A percentile compares a stretch with the other conserved stretches of the same genome.
phyloP scores from a whole-genome alignment of 2,329 filamentous ascomycete genomes.

The Cladophialophora psammophila region DNA sequence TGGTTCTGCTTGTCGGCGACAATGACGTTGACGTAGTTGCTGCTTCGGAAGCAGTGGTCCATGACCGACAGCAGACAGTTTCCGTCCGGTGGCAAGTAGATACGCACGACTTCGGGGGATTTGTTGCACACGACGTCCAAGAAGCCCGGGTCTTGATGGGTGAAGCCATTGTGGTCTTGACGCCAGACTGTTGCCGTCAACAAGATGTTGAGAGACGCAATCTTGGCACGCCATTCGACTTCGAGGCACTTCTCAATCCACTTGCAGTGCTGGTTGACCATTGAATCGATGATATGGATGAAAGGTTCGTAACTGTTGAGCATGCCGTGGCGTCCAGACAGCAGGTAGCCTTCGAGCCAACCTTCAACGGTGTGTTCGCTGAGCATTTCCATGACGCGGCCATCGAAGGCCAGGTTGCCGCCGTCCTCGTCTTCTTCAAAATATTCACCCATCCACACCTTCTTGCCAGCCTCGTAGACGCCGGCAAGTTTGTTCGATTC shows the following conservation, averaged over 20 bases:
- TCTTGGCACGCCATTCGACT: slow-evolving; percentile 76
- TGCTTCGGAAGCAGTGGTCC: slow-evolving; percentile 75
- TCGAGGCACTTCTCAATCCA: slow-evolving; percentile 85
- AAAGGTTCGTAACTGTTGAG: slow-evolving; percentile 85
- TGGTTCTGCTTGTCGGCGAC: slow-evolving; percentile 83
- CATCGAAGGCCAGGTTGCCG: slow-evolving; percentile 72
- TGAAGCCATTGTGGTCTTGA: slow-evolving; percentile 85
- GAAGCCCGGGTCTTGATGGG: slow-evolving; percentile 81
- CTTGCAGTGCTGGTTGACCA: slow-evolving; percentile 87
- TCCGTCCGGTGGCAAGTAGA: slow-evolving; percentile 80
- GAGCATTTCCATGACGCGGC: slow-evolving; percentile 84
- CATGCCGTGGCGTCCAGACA: slow-evolving; percentile 76
- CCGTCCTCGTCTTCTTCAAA: slow-evolving; percentile 78
- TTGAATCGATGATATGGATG: slow-evolving; percentile 82
- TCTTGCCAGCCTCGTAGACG: slow-evolving; percentile 77
- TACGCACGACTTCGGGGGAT: slow-evolving; percentile 78
- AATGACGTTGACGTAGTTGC: slow-evolving; percentile 82
- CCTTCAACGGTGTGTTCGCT: slow-evolving; percentile 81
- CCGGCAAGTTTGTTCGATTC: slow-evolving; percentile 78
- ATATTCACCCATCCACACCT: slow-evolving; percentile 81
- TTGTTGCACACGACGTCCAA: slow-evolving; percentile 82
- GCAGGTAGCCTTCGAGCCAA: slow-evolving; percentile 80
- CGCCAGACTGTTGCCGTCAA: slow-evolving; percentile 81
- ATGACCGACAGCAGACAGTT: slow-evolving; percentile 79
- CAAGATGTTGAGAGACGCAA: slow-evolving; percentile 80